Percentiles rank a stretch among this genome's conserved stretches.
phyloP scores from a whole-genome alignment of 2,329 filamentous ascomycete genomes.

The Verticillium alfalfae region DNA sequence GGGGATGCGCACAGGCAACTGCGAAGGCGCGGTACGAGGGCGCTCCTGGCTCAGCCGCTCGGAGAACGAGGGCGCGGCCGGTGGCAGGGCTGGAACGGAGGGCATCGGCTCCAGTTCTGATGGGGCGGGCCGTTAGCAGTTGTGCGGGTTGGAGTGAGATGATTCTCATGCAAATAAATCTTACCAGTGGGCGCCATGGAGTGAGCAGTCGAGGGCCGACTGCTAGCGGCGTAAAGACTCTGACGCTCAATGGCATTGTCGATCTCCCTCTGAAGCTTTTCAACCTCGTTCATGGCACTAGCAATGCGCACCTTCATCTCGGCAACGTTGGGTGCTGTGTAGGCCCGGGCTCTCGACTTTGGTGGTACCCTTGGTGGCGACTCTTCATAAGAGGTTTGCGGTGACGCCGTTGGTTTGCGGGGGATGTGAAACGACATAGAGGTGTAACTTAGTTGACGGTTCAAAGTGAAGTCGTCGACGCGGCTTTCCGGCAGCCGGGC shows the following conservation, averaged over 20 bases:
- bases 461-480: slow-evolving; percentile 22
- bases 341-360: slow-evolving; percentile 37
- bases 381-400: slow-evolving; percentile 21
- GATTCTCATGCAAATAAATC: not conserved
- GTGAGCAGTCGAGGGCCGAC: slow-evolving; percentile 44
- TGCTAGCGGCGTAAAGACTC: slow-evolving; percentile 47
- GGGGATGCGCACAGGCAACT: slow-evolving; percentile 25
- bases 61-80: slow-evolving; percentile 51
- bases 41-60: slow-evolving; percentile 40
- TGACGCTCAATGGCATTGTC: slow-evolving; percentile 55
- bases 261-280: slow-evolving; percentile 53
- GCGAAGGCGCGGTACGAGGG: slow-evolving; percentile 25
- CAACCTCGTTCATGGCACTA: slow-evolving; percentile 52
- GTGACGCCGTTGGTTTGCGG: slow-evolving; percentile 31
- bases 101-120: slow-evolving; percentile 46
- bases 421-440: slow-evolving; percentile 52
- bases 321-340: slow-evolving; percentile 42
- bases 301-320: slow-evolving; percentile 50
- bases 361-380: slow-evolving; percentile 35
- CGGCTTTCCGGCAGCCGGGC: slow-evolving; percentile 16
- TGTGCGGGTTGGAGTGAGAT: not conserved
- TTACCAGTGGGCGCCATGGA: slow-evolving; percentile 23
- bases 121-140: slow-evolving; percentile 4
- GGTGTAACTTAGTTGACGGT: slow-evolving; percentile 40
- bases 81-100: slow-evolving; percentile 51